A percentile compares a stretch with the other conserved stretches of the same genome.
phyloP scores from a whole-genome alignment of 2,329 filamentous ascomycete species.

The Talaromyces albobiverticillius region DNA sequence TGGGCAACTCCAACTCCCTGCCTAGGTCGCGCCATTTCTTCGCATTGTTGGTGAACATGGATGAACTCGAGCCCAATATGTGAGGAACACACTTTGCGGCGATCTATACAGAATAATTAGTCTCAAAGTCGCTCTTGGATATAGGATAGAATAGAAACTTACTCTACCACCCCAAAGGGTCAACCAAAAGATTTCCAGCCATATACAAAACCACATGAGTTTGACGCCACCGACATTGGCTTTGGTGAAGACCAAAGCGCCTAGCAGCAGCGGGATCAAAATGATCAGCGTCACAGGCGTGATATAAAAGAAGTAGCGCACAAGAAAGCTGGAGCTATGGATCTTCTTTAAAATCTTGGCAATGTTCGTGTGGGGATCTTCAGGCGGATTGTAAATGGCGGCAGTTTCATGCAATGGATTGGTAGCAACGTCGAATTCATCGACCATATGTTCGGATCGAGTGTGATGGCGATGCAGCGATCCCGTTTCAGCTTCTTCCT shows the following conservation, averaged over 20 bases:
- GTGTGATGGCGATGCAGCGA: constrained; percentile 54
- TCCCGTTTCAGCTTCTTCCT: constrained; percentile 34
- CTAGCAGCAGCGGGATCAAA: constrained; percentile 66
- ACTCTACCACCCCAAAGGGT: constrained; percentile 75
- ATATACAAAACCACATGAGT: constrained; percentile 89
- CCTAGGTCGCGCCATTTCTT: constrained; percentile 95
- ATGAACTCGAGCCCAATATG: constrained; percentile 62
- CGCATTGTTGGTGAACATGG: constrained; percentile 76
- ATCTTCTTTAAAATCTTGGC: constrained; percentile 64
- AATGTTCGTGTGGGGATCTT: constrained; percentile 60
- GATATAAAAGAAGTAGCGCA: constrained; percentile 72
- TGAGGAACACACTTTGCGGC: constrained; percentile 64
- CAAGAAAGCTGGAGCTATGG: constrained; percentile 63
- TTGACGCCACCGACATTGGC: constrained; percentile 70
- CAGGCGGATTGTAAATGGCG: constrained; percentile 62
- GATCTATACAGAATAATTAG: constrained; percentile 40
- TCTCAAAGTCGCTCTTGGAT: no score
- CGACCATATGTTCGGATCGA: constrained; percentile 55
- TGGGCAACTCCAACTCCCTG: constrained; percentile 77
- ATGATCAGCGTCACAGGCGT: constrained; percentile 62
- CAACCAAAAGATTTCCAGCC: constrained; percentile 91
- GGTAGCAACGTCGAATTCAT: constrained; percentile 66
- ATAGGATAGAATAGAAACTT: no score
- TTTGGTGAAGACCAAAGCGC: constrained; percentile 56
- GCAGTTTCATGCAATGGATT: constrained; percentile 68